Conservation (phyloP, 768 basidiomycete species). For the Lactarius indigo region DNA sequence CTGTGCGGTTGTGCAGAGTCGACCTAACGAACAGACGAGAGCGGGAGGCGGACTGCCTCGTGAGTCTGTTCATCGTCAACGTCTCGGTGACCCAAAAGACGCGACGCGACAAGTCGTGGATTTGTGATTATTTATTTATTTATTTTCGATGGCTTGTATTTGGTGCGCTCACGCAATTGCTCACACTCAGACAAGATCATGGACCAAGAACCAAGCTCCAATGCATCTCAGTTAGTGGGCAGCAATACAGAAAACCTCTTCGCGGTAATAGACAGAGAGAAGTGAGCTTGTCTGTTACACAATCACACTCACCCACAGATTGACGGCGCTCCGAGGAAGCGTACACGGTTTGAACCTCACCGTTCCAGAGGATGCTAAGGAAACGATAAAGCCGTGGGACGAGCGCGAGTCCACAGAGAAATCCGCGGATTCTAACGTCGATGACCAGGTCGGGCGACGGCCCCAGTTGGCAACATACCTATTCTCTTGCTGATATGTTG, state of each 20-base stretch:
- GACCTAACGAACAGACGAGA: conserved; percentile 13
- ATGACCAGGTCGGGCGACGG: conserved; percentile 65
- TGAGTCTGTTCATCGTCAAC: conserved; percentile 31
- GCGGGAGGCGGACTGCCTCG: conserved; percentile 5
- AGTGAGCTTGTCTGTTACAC: conserved; percentile 32
- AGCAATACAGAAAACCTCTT: conserved; percentile 55
- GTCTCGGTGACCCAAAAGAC: background rate
- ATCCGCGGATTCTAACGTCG: conserved; percentile 76
- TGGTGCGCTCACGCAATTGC: no score
- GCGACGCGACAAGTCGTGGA: background rate
- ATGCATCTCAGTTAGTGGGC: conserved; percentile 44
- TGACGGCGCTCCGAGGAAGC: conserved; percentile 37
- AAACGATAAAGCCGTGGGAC: conserved; percentile 79
- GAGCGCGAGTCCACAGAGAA: conserved; percentile 62
- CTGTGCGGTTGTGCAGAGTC: background rate
- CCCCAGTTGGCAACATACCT: background rate
- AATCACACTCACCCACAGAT: conserved; percentile 5
- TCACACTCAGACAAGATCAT: background rate
- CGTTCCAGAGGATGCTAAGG: conserved; percentile 77
- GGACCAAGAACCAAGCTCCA: conserved; percentile 35
- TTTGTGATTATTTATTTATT: conserved; percentile 11
- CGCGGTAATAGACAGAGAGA: conserved; percentile 59
- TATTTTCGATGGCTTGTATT: background rate
- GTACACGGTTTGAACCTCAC: conserved; percentile 78
- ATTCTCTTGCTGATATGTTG: background rate